Conservation (phyloP, 306 rosid genomes). For the Psophocarpus tetragonolobus region DNA sequence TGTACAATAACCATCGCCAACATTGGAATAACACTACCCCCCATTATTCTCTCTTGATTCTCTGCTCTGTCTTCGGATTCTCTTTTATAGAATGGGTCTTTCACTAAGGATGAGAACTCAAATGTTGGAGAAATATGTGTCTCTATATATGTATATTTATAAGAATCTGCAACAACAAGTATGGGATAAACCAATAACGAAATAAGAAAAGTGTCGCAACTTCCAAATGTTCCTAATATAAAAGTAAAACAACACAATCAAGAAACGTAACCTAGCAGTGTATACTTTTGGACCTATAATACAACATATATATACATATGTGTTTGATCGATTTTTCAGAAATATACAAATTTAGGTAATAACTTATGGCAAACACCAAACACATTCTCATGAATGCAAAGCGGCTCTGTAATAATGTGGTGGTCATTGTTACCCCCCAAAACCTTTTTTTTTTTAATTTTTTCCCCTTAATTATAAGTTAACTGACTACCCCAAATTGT, state of each 20-base stretch:
- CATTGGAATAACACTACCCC: slow-evolving; percentile 42
- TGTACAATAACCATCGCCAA: slow-evolving; percentile 68
- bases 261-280: background rate
- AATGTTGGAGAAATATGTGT: background rate
- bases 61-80: background rate
- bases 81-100: background rate
- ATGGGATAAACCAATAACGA: background rate
- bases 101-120: background rate
- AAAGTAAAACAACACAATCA: background rate
- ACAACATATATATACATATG: no score
- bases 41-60: slow-evolving; percentile 34
- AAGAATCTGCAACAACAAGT: background rate
- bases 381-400: background rate
- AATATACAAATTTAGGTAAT: background rate
- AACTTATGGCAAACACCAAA: background rate
- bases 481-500: no score
- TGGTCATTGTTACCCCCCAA: no score
- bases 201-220: background rate
- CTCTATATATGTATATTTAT: background rate
- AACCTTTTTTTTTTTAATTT: no score
- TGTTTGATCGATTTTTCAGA: background rate
- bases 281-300: no score
- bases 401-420: no score
- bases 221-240: no score
- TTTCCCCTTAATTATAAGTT: no score